These are phyloP conservation scores for Ceratocystis eucalypticola DNA, from an alignment of 2,329 filamentous ascomycete genomes.

Conservation along the genomic window DNA sequence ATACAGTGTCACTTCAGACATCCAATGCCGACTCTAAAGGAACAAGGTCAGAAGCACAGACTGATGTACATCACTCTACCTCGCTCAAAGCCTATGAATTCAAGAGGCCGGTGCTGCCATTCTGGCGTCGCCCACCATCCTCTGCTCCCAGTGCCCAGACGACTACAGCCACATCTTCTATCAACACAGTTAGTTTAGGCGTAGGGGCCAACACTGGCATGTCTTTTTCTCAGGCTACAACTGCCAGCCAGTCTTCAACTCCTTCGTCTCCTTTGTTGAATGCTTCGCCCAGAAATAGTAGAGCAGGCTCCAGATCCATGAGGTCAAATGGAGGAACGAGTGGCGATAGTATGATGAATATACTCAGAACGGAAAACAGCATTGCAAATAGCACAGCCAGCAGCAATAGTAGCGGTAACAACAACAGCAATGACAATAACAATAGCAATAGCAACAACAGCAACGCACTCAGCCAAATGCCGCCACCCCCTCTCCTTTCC, in stretches of 20 bases:
- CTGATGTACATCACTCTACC: not conserved
- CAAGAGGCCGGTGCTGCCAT: slow-evolving; percentile 1
- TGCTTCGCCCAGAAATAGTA: slow-evolving; percentile 19
- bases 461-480: slow-evolving; percentile 9
- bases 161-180: not conserved
- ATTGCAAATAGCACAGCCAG: not conserved
- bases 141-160: not conserved
- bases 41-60: no score
- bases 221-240: slow-evolving; percentile 34
- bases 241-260: slow-evolving; percentile 26
- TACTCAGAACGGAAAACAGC: not conserved
- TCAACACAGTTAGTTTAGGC: slow-evolving; percentile 19
- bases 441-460: not conserved
- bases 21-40: not conserved
- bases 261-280: slow-evolving; percentile 25
- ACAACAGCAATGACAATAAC: not conserved
- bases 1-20: not conserved
- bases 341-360: not conserved
- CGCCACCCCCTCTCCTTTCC: slow-evolving; percentile 6
- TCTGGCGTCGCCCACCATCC: slow-evolving; percentile 3
- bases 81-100: not conserved
- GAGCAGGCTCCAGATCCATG: not conserved
- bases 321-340: slow-evolving; percentile 3
- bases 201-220: slow-evolving; percentile 19
- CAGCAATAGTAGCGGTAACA: not conserved